Conservation (phyloP, 2,329 filamentous ascomycete genomes). For the Fusarium newnesense region DNA sequence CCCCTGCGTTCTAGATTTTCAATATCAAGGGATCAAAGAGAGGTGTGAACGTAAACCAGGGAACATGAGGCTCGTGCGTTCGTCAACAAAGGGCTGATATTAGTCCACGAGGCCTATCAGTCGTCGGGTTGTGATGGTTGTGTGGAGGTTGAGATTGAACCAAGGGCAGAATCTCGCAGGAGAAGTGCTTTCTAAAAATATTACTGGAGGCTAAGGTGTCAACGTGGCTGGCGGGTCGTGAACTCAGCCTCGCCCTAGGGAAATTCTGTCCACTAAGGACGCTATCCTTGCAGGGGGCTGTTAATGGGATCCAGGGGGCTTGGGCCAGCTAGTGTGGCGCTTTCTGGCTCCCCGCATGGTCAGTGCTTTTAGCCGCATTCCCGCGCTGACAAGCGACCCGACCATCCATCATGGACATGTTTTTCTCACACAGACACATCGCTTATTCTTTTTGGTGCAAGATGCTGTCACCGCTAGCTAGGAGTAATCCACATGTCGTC, state of each 20-base stretch:
- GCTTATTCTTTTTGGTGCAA: neutral
- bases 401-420: constrained; percentile 1
- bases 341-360: constrained; percentile 17
- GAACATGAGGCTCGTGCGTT: constrained; percentile 38
- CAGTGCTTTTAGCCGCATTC: constrained; percentile 36
- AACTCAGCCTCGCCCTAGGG: constrained; percentile 38
- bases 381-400: constrained; percentile 33
- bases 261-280: constrained; percentile 19
- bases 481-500: neutral
- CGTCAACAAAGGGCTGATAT: neutral
- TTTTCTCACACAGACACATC: constrained; percentile 5
- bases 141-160: constrained; percentile 29
- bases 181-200: constrained; percentile 36
- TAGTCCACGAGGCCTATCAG: constrained; percentile 29
- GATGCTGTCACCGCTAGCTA: constrained; percentile 13
- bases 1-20: constrained; percentile 23
- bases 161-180: constrained; percentile 26
- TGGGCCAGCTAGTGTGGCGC: constrained; percentile 9
- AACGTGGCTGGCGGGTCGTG: constrained; percentile 32
- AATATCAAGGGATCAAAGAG: neutral
- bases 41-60: constrained; percentile 14
- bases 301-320: constrained; percentile 10
- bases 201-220: constrained; percentile 36
- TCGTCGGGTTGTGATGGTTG: constrained; percentile 16
- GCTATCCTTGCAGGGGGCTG: constrained; percentile 27